phyloP scores from a whole-genome alignment of 2,329 filamentous ascomycete species.

The Colletotrichum tropicicola region DNA sequence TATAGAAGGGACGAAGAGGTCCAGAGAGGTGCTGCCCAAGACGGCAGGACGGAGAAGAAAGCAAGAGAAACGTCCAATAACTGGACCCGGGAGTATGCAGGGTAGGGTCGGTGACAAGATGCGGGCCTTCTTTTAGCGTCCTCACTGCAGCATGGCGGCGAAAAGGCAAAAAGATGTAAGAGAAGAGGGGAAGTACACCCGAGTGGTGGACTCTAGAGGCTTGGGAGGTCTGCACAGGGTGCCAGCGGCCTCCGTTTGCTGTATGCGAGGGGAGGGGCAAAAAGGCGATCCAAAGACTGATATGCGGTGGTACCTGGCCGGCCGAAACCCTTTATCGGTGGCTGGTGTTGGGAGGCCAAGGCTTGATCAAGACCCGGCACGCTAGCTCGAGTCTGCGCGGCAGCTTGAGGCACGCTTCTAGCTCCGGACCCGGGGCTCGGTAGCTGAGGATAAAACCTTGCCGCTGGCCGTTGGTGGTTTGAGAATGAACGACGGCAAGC shows the following conservation, averaged over 20 bases:
- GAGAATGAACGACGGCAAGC: not conserved
- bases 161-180: conserved; percentile 15
- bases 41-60: conserved; percentile 17
- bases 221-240: conserved; percentile 22
- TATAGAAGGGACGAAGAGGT: conserved; percentile 35
- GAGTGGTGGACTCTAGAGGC: conserved; percentile 15
- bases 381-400: conserved; percentile 7
- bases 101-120: conserved; percentile 15
- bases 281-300: conserved; percentile 14
- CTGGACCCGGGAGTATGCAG: conserved; percentile 10
- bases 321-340: conserved; percentile 23
- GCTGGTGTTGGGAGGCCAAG: conserved; percentile 24
- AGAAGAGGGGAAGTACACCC: conserved; percentile 6
- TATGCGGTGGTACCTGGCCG: conserved; percentile 21
- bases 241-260: conserved; percentile 14
- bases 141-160: conserved; percentile 23
- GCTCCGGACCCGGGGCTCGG: no score
- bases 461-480: conserved; percentile 1
- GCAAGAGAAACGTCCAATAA: conserved; percentile 11
- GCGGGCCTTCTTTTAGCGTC: conserved; percentile 25
- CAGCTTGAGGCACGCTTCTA: no score
- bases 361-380: conserved; percentile 18
- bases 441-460: not conserved
- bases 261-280: conserved; percentile 17
- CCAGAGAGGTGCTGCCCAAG: conserved; percentile 30